Evolutionary conservation across 208 protist species (phyloP), one percentile per base, ranked within the genome.

Genomic region (Leishmania mexicana): DNA sequence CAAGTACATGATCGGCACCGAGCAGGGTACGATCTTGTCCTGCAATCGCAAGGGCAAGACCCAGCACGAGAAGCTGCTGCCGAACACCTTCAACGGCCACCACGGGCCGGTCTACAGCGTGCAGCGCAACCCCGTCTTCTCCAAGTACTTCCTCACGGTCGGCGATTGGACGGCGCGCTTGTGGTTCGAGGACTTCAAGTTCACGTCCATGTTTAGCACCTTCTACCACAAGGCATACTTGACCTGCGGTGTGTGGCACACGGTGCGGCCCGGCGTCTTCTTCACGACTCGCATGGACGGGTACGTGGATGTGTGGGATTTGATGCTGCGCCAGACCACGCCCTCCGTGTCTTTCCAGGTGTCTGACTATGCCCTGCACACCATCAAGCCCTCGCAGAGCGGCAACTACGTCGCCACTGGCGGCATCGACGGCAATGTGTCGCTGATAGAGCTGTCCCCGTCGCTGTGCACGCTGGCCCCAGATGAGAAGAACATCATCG

Each of bases 1-100:
- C 35, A 99, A 99, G 89, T 99, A 99, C 92, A 98, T 99, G 92
- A 97, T 99, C 77, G 98, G 98, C 77, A 99, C 97, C 17, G 98
- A 99, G 90, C 96, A 99, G 84, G 98, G 98, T 76, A 95, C 91
- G 17, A 94, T 99, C 75, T 88, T 99, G 10, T 96, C 93, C 17
- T 97, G 94, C 89, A 98, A 99, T 89, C 94, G 96, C 72, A 99
- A 99, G 87, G 96, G 94, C 60, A 99, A 99, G 86, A 97, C 94
- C 42, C 93, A 96, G 83, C 82, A 90, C 58, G 97, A 99, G 64
- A 98, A 98, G 85, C 94, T 99, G 70, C 92, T 93, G n/a, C 83
- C 92, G 40, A 97, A 98, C 88, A 96, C 93, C 74, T 99, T 98
- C 87, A 94, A 97, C 79, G 97, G 97, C 15, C 98, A 99, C 87